Conservation (phyloP, 2,329 filamentous ascomycete species). For the Zasmidium angulare region DNA sequence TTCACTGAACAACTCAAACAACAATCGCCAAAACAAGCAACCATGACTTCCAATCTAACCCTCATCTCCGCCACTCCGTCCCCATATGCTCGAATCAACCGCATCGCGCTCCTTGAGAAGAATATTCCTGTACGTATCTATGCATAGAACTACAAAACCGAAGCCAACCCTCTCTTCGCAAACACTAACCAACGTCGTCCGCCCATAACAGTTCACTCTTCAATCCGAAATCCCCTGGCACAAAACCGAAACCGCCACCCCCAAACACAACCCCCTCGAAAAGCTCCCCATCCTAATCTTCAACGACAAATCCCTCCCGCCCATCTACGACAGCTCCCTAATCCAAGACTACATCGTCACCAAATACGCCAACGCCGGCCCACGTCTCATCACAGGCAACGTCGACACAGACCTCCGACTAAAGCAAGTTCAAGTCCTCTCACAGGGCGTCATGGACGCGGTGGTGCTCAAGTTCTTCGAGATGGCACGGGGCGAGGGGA, state of each 20-base stretch:
- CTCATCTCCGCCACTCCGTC: constrained; percentile 22
- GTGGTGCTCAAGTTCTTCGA: constrained; percentile 22
- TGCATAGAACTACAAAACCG: too few species aligned
- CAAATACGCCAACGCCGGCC: constrained; percentile 16
- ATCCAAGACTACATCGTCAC: constrained; percentile 24
- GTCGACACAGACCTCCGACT: constrained; percentile 16
- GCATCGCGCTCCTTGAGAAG: constrained; percentile 22
- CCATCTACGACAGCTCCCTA: constrained; percentile 22
- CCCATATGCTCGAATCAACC: constrained; percentile 23
- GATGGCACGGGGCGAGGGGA: constrained; percentile 11
- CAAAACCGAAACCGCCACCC: constrained; percentile 15
- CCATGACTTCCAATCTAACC: constrained; percentile 6
- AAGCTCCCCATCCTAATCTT: constrained; percentile 23
- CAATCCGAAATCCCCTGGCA: constrained; percentile 20
- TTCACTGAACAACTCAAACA: too few species aligned
- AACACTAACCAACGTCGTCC: too few species aligned
- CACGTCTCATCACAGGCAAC: constrained; percentile 17
- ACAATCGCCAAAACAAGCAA: not conserved
- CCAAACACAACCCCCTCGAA: constrained; percentile 22
- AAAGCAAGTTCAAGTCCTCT: constrained; percentile 15
- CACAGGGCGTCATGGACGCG: constrained; percentile 21
- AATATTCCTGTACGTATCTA: too few species aligned
- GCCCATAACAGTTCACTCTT: constrained; percentile 16
- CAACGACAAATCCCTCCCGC: constrained; percentile 14
- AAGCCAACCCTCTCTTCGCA: too few species aligned